Base-by-base conservation (phyloP, 106 monocot genomes). In the Phalaenopsis aphrodite region DNA sequence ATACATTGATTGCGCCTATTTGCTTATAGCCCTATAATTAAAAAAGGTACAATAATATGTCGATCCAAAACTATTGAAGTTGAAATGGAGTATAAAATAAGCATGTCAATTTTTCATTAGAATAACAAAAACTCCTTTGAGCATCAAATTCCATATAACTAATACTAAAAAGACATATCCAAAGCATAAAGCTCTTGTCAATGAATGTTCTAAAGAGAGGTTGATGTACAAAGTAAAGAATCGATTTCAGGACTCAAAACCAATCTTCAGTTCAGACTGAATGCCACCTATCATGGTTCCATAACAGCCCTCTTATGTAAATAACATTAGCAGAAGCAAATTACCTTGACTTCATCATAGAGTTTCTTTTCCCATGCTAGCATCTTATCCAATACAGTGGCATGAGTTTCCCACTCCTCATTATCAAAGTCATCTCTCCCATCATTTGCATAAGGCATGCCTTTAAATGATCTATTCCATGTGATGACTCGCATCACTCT, bases 271-370 rank as follows among this genome's bases (percentile, higher is more conserved):
- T 37, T 39, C 69, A 69, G 1, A 10, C 2, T 69, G 36, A 5
- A 39, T 37, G 69, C 69, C 14, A 69, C 69, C 38, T 12, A 69
- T 16, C 69, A 36, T 12, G 5, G 38, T 15, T 69, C 10, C 36
- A 15, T 38, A 15, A 11, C 4, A 15, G 38, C 39, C 39, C 69
- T 38, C 69, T 75, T 18, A 77, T 5, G 11, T 46, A 41, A 82
- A 65, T 75, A 37, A 41, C 78, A 5, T 56, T 45, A 46, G 16
- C 5, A 11, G 36, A 75, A 23, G 21, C 43, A 36, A 80, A 75
- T 77, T 85, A 98, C 98, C 98, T 98, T 98, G 41, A 98, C 98
- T 91, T 98, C 98, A 76, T 98, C 92, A 84, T 90, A 98, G 5
- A 98, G 83, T 58, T 94, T 97, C 79, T 97, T 97, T 79, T 97